Evolutionary conservation across 1,139 yeast genomes (phyloP).

Genomic region (Debaryomycetaceae sp.): DNA sequence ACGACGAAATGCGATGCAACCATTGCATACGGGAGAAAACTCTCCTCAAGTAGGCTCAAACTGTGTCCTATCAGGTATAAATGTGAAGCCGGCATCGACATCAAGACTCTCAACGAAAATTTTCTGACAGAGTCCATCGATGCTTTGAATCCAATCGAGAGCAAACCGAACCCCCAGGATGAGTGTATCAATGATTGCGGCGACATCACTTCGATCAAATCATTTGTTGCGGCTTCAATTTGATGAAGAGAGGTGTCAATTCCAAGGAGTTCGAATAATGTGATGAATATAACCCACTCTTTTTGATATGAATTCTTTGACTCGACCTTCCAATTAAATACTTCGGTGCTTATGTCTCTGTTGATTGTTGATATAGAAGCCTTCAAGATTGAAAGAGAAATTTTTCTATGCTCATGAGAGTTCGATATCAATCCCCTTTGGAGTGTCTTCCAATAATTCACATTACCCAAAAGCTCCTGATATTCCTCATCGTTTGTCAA

Average conservation of each 20-base stretch:
- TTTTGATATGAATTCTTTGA: conserved; percentile 29
- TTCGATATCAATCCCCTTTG: conserved; percentile 55
- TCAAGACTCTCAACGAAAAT: conserved; percentile 55
- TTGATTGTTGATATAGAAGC: conserved; percentile 51
- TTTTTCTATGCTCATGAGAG: conserved; percentile 70
- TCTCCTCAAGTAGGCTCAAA: conserved; percentile 44
- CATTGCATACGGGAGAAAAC: conserved; percentile 62
- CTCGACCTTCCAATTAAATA: conserved; percentile 46
- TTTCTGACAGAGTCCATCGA: conserved; percentile 78
- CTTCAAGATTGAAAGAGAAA: conserved; percentile 65
- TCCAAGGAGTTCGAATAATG: conserved; percentile 76
- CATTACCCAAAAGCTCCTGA: conserved; percentile 29
- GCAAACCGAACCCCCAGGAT: conserved; percentile 68
- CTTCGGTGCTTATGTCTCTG: conserved; percentile 33
- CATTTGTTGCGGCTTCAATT: conserved; percentile 72
- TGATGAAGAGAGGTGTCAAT: conserved; percentile 87
- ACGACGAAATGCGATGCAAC: conserved; percentile 59
- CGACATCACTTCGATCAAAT: conserved; percentile 55
- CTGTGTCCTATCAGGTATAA: conserved; percentile 50
- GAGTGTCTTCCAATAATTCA: conserved; percentile 57
- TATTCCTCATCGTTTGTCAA: conserved; percentile 17
- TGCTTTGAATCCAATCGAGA: conserved; percentile 75
- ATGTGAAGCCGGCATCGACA: conserved; percentile 48
- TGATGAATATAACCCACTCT: conserved; percentile 71
- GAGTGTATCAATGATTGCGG: conserved; percentile 53